Base-by-base conservation (phyloP, 176 grass and related monocot genomes). In the Oryza meyeriana region DNA sequence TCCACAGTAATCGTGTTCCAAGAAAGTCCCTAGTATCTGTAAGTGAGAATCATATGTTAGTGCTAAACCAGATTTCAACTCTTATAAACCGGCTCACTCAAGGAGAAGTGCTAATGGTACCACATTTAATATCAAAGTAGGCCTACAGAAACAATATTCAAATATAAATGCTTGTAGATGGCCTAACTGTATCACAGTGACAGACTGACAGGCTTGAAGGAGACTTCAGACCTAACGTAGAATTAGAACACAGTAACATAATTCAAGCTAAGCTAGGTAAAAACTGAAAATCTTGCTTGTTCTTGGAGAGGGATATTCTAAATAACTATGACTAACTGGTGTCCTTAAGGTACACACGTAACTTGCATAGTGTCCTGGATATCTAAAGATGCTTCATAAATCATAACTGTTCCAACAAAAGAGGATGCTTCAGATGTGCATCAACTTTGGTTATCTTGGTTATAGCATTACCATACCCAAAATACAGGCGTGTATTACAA, bases 1-100 rank as follows among this genome's bases (percentile, higher is more conserved):
- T 47, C 96, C 89, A 2, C 96, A 86, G 72, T 99, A 95, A 71
- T 95, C 88, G 1, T 69, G 83, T 62, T 77, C 72, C 76, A 95
- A 79, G 85, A 94, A 95, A 3, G 34, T 74, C 16, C 82, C 75
- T 25, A 92, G 64, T 45, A 99, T 93, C 93, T 99, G 88, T 1
- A 28, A 84, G 45, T 22, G 64, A 77, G 29, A 84, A 79, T 16
- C 36, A 80, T 30, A 61, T 7, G 3, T 83, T 57, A 78, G 35
- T 76, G 34, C 16, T 30, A 22, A 33, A 38, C 11, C 22, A n/a
- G 63, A 18, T 31, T 61, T 33, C 10, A 61, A 24, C 27, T 75
- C 16, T 22, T 41, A 34, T 17, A 16, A 18, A 18, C 50, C 18
- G 29, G 22, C 25, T 38, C 8, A 24, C 40, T 75, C 31, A 67